phyloP scores from a whole-genome alignment of 768 basidiomycete genomes.

The Suillus luteus region DNA sequence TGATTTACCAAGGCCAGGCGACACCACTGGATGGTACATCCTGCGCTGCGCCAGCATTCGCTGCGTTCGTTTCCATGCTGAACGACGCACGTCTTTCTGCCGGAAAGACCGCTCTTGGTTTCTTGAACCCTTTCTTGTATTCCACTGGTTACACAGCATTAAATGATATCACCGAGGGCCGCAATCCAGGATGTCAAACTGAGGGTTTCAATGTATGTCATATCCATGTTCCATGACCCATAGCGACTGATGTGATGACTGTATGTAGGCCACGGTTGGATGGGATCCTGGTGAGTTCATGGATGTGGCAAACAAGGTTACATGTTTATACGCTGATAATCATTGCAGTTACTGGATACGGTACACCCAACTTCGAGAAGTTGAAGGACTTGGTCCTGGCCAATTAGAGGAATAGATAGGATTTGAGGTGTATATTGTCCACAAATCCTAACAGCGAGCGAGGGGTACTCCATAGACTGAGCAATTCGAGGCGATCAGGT shows the following conservation, averaged over 20 bases:
- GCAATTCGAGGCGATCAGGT: not conserved
- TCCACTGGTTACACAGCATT: constrained; percentile 35
- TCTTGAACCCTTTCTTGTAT: constrained; percentile 68
- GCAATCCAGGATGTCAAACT: constrained; percentile 63
- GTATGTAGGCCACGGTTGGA: constrained; percentile 46
- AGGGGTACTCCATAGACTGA: not conserved
- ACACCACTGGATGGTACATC: constrained; percentile 61
- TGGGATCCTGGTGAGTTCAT: constrained; percentile 59
- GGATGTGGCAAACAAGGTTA: constrained; percentile 13
- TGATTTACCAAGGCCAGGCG: constrained; percentile 45
- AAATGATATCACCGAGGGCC: constrained; percentile 62
- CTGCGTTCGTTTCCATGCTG: constrained; percentile 62
- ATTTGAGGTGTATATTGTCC: not conserved
- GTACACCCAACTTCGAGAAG: constrained; percentile 54
- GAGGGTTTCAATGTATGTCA: constrained; percentile 61
- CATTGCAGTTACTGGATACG: constrained; percentile 51
- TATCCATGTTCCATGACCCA: not conserved
- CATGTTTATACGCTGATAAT: constrained; percentile 15
- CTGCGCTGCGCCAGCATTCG: constrained; percentile 63
- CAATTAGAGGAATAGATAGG: constrained; percentile 1
- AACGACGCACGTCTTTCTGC: constrained; percentile 59
- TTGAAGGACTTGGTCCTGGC: constrained; percentile 41
- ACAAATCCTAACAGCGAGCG: no score
- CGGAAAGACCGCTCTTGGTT: constrained; percentile 52
- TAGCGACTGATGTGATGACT: not conserved